phyloP scores from a whole-genome alignment of 2,329 filamentous ascomycete genomes.

The Fusarium sp. region DNA sequence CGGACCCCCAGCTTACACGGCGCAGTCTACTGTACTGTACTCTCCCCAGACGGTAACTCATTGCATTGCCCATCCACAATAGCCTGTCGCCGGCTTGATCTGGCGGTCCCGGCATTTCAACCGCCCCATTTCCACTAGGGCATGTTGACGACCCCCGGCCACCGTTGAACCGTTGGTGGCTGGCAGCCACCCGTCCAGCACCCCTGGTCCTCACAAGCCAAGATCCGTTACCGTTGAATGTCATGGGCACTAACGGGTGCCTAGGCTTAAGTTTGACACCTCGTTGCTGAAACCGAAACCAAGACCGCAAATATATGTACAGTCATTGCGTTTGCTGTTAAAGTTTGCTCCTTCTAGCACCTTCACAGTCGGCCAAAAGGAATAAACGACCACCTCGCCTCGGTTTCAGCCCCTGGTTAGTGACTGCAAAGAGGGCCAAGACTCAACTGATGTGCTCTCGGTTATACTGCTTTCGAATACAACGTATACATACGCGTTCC shows the following conservation, averaged over 20 bases:
- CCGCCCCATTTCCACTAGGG: conserved; percentile 22
- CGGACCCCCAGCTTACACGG: conserved; percentile 22
- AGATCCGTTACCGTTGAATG: conserved; percentile 37
- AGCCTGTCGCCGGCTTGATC: conserved; percentile 41
- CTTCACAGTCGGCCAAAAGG: conserved; percentile 28
- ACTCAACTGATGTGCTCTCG: conserved; percentile 19
- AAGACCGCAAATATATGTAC: conserved; percentile 7
- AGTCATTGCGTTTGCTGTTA: conserved; percentile 18
- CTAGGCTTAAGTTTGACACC: conserved; percentile 29
- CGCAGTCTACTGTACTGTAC: conserved; percentile 12
- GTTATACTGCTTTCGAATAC: conserved; percentile 19
- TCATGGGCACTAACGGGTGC: conserved; percentile 28
- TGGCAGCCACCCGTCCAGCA: conserved; percentile 27
- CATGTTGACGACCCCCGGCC: conserved; percentile 27
- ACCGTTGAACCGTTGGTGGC: conserved; percentile 34
- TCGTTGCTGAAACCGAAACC: conserved; percentile 41
- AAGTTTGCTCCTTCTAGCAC: conserved; percentile 32
- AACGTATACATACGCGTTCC: conserved; percentile 17
- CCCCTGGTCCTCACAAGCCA: conserved; percentile 30
- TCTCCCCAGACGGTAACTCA: conserved; percentile 12
- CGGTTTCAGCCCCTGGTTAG: conserved; percentile 36
- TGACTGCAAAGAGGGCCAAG: conserved; percentile 8
- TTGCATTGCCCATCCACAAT: conserved; percentile 11
- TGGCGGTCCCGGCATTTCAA: conserved; percentile 40
- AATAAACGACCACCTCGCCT: conserved; percentile 31